Percentiles rank a stretch among this genome's conserved stretches.
Evolutionary conservation across 2,329 filamentous ascomycete genomes (phyloP).

Genomic region (Fusarium pseudoanthophilum): DNA sequence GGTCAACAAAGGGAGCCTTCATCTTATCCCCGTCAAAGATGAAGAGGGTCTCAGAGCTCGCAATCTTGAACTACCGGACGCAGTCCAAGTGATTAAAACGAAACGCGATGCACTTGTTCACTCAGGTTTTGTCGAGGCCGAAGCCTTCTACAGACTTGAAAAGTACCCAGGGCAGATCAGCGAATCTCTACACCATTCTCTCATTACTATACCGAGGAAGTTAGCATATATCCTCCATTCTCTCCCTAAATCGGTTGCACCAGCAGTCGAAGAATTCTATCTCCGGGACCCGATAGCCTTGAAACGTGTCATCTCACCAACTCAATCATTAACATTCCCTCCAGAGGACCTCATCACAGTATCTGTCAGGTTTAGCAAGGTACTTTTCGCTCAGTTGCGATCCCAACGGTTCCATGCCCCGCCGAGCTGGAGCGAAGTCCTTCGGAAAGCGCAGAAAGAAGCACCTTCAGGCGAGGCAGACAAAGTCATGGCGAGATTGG

Average conservation of each 20-base stretch:
- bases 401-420: slow-evolving; percentile 83
- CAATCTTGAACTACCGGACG: slow-evolving; percentile 70
- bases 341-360: slow-evolving; percentile 83
- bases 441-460: slow-evolving; percentile 38
- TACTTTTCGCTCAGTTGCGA: slow-evolving; percentile 89
- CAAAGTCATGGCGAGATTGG: slow-evolving; percentile 53
- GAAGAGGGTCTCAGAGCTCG: slow-evolving; percentile 46
- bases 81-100: slow-evolving; percentile 68
- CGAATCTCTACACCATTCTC: slow-evolving; percentile 79
- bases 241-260: slow-evolving; percentile 79
- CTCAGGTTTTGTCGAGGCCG: slow-evolving; percentile 80
- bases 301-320: slow-evolving; percentile 70
- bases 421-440: slow-evolving; percentile 57
- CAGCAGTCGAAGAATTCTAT: slow-evolving; percentile 92
- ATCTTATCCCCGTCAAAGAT: slow-evolving; percentile 72
- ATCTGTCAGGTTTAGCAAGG: slow-evolving; percentile 85
- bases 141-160: slow-evolving; percentile 88
- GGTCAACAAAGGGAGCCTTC: slow-evolving; percentile 81
- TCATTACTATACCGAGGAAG: slow-evolving; percentile 81
- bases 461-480: slow-evolving; percentile 21
- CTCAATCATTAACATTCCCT: slow-evolving; percentile 70
- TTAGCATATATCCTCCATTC: slow-evolving; percentile 82
- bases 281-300: slow-evolving; percentile 83
- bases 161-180: slow-evolving; percentile 83
- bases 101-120: slow-evolving; percentile 71